A percentile compares a stretch with the other conserved stretches of the same genome.
These are phyloP conservation scores for Cladosporium austrohemisphaericum DNA, from an alignment of 2,329 filamentous ascomycete genomes.

Conservation along the genomic window DNA sequence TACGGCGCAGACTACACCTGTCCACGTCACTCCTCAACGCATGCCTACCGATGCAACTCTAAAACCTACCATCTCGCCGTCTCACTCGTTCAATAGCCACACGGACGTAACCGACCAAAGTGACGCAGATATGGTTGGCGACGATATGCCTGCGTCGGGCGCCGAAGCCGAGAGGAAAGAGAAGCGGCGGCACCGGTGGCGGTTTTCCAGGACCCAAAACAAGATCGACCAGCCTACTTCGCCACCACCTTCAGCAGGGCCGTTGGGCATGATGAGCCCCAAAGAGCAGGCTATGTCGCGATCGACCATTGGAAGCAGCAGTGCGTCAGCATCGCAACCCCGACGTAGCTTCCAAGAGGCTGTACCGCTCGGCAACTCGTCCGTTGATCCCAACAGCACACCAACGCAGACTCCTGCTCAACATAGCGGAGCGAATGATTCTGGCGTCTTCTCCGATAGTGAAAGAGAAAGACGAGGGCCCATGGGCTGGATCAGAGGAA, in stretches of 20 bases:
- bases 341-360: slow-evolving; percentile 32
- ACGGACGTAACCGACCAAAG: slow-evolving; percentile 73
- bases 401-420: slow-evolving; percentile 19
- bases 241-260: slow-evolving; percentile 18
- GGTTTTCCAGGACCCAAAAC: slow-evolving; percentile 53
- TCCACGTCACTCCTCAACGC: slow-evolving; percentile 75
- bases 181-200: slow-evolving; percentile 69
- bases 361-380: slow-evolving; percentile 19
- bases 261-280: slow-evolving; percentile 29
- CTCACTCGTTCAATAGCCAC: slow-evolving; percentile 70
- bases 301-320: slow-evolving; percentile 31
- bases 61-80: slow-evolving; percentile 67
- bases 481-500: slow-evolving; percentile 63
- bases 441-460: slow-evolving; percentile 32
- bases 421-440: slow-evolving; percentile 21
- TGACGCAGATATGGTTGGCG: slow-evolving; percentile 71
- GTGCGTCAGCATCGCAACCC: slow-evolving; percentile 21
- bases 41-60: slow-evolving; percentile 58
- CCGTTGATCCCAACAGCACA: slow-evolving; percentile 19
- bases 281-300: slow-evolving; percentile 30
- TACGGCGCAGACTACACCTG: slow-evolving; percentile 43
- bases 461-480: slow-evolving; percentile 55
- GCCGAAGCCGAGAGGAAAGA: slow-evolving; percentile 45
- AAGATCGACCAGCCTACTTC: slow-evolving; percentile 26
- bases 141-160: slow-evolving; percentile 37